A percentile compares a stretch with the other conserved stretches of the same genome.
Evolutionary conservation across 768 basidiomycete genomes (phyloP).

Genomic region (Mycena indigotica): DNA sequence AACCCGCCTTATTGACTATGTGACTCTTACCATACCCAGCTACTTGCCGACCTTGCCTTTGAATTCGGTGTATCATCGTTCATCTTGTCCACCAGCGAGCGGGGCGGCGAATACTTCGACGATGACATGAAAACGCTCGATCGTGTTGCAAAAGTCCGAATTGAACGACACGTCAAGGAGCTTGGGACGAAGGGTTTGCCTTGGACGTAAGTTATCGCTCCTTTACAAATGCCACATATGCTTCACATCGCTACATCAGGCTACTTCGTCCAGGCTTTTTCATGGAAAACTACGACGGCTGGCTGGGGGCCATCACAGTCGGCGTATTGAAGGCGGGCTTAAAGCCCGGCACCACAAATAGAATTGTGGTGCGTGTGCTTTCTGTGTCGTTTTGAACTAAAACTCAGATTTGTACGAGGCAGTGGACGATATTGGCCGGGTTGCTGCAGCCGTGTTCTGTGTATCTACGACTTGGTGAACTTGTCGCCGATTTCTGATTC

Average conservation of each 20-base stretch:
- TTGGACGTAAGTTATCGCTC: conserved; percentile 39
- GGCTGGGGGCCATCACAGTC: conserved; percentile 38
- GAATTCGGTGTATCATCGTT: conserved; percentile 38
- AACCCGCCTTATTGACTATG: neutral
- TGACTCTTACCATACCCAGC: conserved; percentile 20
- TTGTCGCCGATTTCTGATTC: neutral
- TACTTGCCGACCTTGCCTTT: conserved; percentile 37
- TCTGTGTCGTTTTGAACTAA: neutral
- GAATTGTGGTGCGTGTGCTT: conserved; percentile 35
- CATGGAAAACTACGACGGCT: conserved; percentile 46
- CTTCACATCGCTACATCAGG: conserved; percentile 18
- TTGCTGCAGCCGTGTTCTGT: conserved; percentile 36
- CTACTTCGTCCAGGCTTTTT: conserved; percentile 46
- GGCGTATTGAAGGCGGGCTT: conserved; percentile 37
- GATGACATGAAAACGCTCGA: conserved; percentile 33
- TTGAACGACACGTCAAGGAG: conserved; percentile 38
- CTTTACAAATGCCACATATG: neutral
- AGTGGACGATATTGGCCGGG: conserved; percentile 36
- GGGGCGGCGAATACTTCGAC: conserved; percentile 35
- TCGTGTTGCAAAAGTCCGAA: conserved; percentile 37
- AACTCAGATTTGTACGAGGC: conserved; percentile 24
- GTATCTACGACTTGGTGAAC: conserved; percentile 12
- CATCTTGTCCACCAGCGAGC: conserved; percentile 41
- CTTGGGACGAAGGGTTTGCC: conserved; percentile 33
- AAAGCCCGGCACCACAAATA: conserved; percentile 33